These are phyloP conservation scores for Septoria petroselini DNA, from an alignment of 2,329 filamentous ascomycete species.

Conservation along the genomic window DNA sequence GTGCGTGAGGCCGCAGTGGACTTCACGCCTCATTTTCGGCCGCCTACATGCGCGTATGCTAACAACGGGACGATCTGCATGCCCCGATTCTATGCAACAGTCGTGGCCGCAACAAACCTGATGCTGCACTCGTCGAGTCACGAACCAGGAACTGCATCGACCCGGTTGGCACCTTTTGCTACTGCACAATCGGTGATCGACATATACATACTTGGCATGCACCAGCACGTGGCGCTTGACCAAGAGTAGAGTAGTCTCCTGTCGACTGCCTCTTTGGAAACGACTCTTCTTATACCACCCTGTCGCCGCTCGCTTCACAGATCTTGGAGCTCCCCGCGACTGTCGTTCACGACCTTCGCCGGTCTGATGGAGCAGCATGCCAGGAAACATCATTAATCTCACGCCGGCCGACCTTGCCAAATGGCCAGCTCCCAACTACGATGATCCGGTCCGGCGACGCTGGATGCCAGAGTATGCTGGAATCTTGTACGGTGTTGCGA, in stretches of 20 bases:
- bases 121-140: neutral
- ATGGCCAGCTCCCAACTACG: slow-evolving; percentile 37
- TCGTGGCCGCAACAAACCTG: neutral
- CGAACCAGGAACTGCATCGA: neutral
- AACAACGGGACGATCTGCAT: neutral
- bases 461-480: slow-evolving; percentile 37
- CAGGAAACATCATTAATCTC: slow-evolving; percentile 33
- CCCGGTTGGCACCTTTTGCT: neutral
- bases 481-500: slow-evolving; percentile 29
- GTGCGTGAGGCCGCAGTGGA: neutral
- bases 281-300: neutral
- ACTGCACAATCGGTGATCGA: slow-evolving; percentile 5
- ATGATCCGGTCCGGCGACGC: slow-evolving; percentile 31
- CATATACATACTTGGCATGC: slow-evolving; percentile 8
- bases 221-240: slow-evolving; percentile 6
- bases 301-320: neutral
- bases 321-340: neutral
- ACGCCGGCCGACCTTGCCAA: slow-evolving; percentile 29
- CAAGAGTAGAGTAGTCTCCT: slow-evolving; percentile 2
- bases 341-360: neutral
- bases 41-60: neutral
- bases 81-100: neutral
- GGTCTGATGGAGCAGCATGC: slow-evolving; percentile 25
- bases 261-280: neutral
- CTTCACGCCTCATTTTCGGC: neutral